These are phyloP conservation scores for Prunus persica DNA, from an alignment of 306 rosid species.

Conservation along the genomic window DNA sequence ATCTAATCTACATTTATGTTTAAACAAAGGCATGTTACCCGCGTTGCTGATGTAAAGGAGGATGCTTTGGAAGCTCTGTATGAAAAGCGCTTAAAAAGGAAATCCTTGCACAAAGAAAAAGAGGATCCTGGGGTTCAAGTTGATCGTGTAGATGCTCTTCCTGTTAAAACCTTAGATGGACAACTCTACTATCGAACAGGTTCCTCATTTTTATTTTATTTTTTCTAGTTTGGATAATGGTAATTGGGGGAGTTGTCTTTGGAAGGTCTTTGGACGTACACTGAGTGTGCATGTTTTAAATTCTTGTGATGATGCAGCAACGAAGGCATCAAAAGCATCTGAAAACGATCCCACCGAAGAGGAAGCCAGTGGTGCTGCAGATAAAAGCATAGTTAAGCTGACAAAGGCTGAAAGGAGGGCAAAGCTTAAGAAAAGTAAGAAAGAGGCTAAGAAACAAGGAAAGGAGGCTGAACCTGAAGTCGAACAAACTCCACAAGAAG, in stretches of 20 bases:
- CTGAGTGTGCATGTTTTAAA: not conserved
- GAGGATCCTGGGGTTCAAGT: constrained; percentile 59
- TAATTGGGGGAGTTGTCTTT: too few relatives aligned
- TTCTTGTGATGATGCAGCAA: constrained; percentile 32
- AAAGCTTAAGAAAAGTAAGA: constrained; percentile 69
- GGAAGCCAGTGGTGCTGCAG: constrained; percentile 36
- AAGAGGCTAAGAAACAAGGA: constrained; percentile 72
- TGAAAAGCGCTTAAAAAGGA: constrained; percentile 68
- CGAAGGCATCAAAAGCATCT: constrained; percentile 33
- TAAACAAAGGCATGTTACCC: constrained; percentile 69
- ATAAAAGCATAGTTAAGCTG: constrained; percentile 51
- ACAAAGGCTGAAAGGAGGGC: constrained; percentile 86
- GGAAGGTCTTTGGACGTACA: not conserved
- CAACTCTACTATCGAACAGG: constrained; percentile 62
- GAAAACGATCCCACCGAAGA: constrained; percentile 38
- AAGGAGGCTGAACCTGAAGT: constrained; percentile 50
- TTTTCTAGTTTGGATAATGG: not conserved
- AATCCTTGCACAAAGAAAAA: constrained; percentile 50
- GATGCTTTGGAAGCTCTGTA: constrained; percentile 84
- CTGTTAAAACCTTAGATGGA: constrained; percentile 82
- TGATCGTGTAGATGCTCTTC: constrained; percentile 87
- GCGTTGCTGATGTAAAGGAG: constrained; percentile 87
- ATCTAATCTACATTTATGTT: constrained; percentile 1
- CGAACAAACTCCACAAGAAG: constrained; percentile 69
- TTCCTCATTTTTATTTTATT: not conserved